Base-by-base conservation (phyloP, 2,329 filamentous ascomycete genomes). In the Huntiella savannae region DNA sequence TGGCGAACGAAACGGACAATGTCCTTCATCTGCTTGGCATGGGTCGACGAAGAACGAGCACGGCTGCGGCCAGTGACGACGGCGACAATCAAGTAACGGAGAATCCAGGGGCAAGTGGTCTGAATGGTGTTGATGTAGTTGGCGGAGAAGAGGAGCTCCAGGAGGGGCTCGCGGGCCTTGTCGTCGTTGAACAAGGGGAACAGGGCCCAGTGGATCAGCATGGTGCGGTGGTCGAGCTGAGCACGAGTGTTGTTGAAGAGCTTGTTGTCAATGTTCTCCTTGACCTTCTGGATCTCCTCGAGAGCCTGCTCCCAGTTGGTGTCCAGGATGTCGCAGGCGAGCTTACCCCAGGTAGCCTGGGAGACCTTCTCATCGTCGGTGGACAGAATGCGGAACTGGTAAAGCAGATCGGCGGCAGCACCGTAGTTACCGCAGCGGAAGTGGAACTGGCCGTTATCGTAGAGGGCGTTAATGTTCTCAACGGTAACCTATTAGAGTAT, bases 141-240 rank as follows among this genome's bases (percentile, higher is more conserved):
- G 53, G 87, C 82, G 53, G 82, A 92, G 75, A 98, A 96, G 73
- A 95, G 91, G 62, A 96, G 78, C 57, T 98, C 91, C 59, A 91
- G 84, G 56, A 98, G 75, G 55, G 77, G 75, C 60, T 98, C 91
- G 58, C 88, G 85, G 49, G 85, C 84, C 54, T 77, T 73, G 58
- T 96, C 88, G 68, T 84, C 80, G 77, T 98, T 96, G 76, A 96
- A 98, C 68, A 95, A 87, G 52, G 91, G 88, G 76, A 96, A 98
- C 51, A 98, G 79, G 40, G 84, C 79, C 87, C 91, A 98, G 81
- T 98, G 91, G 57, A 94, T 82, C 58, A 98, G 72, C 84, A 88
- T 94, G 49, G 87, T 92, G 60, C 91, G 84, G 72, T 95, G 88
- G 62, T 88, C 81, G 52, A 98, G 80, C 69, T 98, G 91, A 50